Conservation (phyloP, 2,329 filamentous ascomycete genomes). For the Phialophora macrospora region DNA sequence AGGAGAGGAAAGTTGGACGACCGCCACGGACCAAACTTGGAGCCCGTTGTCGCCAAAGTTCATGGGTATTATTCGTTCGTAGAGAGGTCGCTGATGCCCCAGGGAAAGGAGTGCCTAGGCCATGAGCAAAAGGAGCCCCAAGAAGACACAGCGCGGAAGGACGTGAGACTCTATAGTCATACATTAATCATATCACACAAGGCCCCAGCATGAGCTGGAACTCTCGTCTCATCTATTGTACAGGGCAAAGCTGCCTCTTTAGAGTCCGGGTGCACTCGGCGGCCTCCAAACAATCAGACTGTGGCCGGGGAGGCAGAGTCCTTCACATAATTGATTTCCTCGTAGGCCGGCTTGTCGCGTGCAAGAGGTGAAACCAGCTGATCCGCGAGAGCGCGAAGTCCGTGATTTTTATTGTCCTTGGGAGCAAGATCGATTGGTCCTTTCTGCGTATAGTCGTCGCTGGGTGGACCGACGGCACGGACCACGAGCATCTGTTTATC, state of each 20-base stretch:
- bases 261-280: neutral
- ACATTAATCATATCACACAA: neutral
- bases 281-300: neutral
- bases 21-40: neutral
- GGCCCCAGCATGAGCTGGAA: neutral
- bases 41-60: neutral
- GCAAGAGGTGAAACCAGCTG: neutral
- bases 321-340: neutral
- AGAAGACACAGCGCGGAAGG: neutral
- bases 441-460: constrained; percentile 13
- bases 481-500: constrained; percentile 5
- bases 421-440: constrained; percentile 11
- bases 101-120: neutral
- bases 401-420: neutral
- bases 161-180: neutral
- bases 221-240: neutral
- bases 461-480: constrained; percentile 20
- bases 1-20: neutral
- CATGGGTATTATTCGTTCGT: neutral
- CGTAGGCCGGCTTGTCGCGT: neutral
- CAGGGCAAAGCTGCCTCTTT: neutral
- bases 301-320: neutral
- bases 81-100: neutral
- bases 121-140: neutral
- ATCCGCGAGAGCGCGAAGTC: neutral